Conservation (phyloP, 2,329 filamentous ascomycete genomes). For the Plectosphaerella plurivora region DNA sequence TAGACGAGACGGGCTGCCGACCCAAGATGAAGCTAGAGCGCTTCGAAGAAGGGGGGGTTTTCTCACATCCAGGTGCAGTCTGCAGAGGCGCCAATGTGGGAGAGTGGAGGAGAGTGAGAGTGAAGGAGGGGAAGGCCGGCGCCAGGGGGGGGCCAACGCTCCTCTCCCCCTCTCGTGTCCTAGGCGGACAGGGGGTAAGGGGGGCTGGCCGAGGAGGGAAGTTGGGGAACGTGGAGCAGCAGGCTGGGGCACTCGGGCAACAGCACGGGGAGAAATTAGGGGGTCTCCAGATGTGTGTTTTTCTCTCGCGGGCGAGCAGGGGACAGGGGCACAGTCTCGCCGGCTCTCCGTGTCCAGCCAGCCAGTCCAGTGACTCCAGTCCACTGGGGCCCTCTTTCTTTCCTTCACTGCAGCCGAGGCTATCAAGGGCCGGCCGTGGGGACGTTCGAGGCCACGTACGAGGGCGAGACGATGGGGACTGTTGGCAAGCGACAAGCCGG, state of each 20-base stretch:
- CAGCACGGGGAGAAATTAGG: not conserved
- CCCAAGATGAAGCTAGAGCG: not conserved
- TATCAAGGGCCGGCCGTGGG: too few relatives aligned
- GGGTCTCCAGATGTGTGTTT: not conserved
- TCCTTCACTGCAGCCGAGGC: too few relatives aligned
- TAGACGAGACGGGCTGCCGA: not conserved
- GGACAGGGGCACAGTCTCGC: too few relatives aligned
- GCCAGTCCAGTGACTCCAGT: too few relatives aligned
- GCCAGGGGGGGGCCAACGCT: not conserved
- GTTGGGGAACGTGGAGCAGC: constrained; percentile 3
- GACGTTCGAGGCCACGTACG: too few relatives aligned
- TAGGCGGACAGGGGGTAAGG: not conserved
- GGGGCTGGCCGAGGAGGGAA: constrained; percentile 2
- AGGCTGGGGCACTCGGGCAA: not conserved
- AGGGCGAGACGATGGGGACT: not conserved
- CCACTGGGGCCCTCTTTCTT: too few relatives aligned
- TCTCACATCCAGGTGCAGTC: not conserved
- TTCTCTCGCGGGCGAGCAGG: too few relatives aligned
- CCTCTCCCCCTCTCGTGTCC: not conserved
- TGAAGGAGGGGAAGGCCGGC: not conserved
- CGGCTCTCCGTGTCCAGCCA: too few relatives aligned
- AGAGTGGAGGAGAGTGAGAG: constrained; percentile 1
- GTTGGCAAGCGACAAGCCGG: not conserved
- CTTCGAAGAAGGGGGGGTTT: not conserved
- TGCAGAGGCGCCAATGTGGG: constrained; percentile 2